phyloP scores from a whole-genome alignment of 2,329 filamentous ascomycete species.

The Botrytis sinoallii region DNA sequence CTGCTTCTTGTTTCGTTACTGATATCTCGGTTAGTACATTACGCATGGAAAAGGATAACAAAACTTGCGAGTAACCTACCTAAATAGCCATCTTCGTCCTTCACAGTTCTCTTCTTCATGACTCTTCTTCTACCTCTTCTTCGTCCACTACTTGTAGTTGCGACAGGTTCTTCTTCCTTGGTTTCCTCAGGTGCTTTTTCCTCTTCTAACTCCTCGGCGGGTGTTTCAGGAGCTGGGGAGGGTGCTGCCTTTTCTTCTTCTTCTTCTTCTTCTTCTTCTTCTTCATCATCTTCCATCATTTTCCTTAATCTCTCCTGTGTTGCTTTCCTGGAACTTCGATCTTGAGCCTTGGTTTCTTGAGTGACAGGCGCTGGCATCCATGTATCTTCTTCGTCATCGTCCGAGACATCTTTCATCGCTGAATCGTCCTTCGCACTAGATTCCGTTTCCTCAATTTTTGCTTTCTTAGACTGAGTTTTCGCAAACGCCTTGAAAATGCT shows the following conservation, averaged over 20 bases:
- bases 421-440: conserved; percentile 49
- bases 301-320: conserved; percentile 63
- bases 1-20: conserved; percentile 83
- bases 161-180: conserved; percentile 39
- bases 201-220: conserved; percentile 37
- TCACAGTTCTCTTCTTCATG: conserved; percentile 81
- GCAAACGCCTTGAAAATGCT: conserved; percentile 78
- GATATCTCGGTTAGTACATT: conserved; percentile 7
- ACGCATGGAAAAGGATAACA: background rate
- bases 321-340: conserved; percentile 52
- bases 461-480: conserved; percentile 63
- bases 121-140: conserved; percentile 74
- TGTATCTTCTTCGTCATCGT: conserved; percentile 52
- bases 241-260: conserved; percentile 46
- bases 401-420: conserved; percentile 54
- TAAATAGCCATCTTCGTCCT: conserved; percentile 87
- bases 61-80: conserved; percentile 50
- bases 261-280: conserved; percentile 45
- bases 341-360: conserved; percentile 35
- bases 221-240: conserved; percentile 21
- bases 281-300: conserved; percentile 76
- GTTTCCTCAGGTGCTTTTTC: conserved; percentile 45
- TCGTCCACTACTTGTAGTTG: conserved; percentile 60
- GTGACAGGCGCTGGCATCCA: conserved; percentile 36
- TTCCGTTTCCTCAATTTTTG: conserved; percentile 43